phyloP scores from a whole-genome alignment of 2,329 filamentous ascomycete genomes.

The Coniochaeta hoffmannii region DNA sequence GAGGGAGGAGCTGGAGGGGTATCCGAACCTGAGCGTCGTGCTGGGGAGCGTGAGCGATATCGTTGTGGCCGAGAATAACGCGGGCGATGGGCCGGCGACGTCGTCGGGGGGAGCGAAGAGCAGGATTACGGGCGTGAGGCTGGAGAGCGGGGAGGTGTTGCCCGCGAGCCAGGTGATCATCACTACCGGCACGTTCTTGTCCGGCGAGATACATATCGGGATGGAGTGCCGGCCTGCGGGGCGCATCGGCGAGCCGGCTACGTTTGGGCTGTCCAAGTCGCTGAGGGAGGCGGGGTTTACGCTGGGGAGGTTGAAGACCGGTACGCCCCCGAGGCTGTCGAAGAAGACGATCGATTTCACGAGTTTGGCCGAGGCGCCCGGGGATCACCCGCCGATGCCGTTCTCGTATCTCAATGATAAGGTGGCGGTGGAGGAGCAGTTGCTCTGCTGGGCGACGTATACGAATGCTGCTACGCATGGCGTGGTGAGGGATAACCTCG shows the following conservation, averaged over 20 bases:
- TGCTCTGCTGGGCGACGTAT: conserved; percentile 79
- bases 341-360: conserved; percentile 74
- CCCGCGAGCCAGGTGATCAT: conserved; percentile 79
- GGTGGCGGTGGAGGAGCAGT: conserved; percentile 73
- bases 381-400: conserved; percentile 78
- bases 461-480: conserved; percentile 80
- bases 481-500: conserved; percentile 80
- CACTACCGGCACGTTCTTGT: conserved; percentile 91
- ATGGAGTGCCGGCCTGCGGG: conserved; percentile 78
- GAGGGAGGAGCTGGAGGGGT: conserved; percentile 73
- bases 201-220: conserved; percentile 94
- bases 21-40: conserved; percentile 72
- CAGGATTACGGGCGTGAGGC: conserved; percentile 73
- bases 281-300: conserved; percentile 81
- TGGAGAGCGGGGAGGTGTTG: conserved; percentile 83
- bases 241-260: conserved; percentile 88
- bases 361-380: conserved; percentile 62
- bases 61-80: conserved; percentile 53
- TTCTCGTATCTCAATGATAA: conserved; percentile 84
- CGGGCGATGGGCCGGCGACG: conserved; percentile 28
- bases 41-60: conserved; percentile 91
- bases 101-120: conserved; percentile 40
- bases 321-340: conserved; percentile 83
- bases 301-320: conserved; percentile 87
- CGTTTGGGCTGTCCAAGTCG: conserved; percentile 86